Conservation (phyloP, 352 stramenopile species). For the Globisporangium apiculatum region DNA sequence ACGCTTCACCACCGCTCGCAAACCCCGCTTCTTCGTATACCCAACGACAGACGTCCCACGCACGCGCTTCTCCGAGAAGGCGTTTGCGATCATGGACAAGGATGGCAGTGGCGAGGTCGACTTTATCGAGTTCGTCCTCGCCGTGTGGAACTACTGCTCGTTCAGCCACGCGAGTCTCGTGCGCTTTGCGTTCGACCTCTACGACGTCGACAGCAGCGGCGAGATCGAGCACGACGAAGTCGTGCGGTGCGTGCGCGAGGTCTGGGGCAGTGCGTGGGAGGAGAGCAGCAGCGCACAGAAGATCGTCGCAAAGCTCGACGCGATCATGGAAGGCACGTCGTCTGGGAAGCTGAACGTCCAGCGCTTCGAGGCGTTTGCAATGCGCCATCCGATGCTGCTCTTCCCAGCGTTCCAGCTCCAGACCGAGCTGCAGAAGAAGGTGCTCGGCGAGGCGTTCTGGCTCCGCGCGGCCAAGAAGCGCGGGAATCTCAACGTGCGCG, state of each 20-base stretch:
- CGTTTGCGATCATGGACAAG: conserved; percentile 64
- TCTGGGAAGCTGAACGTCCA: conserved; percentile 27
- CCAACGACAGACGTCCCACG: conserved; percentile 34
- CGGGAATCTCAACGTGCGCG: conserved; percentile 19
- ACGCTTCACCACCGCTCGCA: too few relatives aligned
- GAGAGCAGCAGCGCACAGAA: conserved; percentile 41
- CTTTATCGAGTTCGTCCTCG: conserved; percentile 68
- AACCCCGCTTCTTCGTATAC: not conserved
- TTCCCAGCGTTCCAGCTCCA: conserved; percentile 66
- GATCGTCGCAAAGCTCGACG: conserved; percentile 47
- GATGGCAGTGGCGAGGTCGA: conserved; percentile 62
- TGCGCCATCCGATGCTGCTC: conserved; percentile 54
- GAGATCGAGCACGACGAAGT: conserved; percentile 59
- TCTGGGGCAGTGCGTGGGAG: conserved; percentile 57
- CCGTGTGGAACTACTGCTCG: conserved; percentile 79
- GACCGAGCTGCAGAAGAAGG: conserved; percentile 50
- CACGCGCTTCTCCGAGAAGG: conserved; percentile 60
- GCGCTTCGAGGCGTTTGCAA: conserved; percentile 50
- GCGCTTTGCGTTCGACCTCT: conserved; percentile 67
- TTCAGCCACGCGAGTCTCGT: conserved; percentile 55
- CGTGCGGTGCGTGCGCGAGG: conserved; percentile 36
- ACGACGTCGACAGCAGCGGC: conserved; percentile 59
- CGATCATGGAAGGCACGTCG: conserved; percentile 28
- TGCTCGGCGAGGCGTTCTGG: conserved; percentile 60
- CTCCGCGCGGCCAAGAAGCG: conserved; percentile 35